Evolutionary conservation across 495 filamentous ascomycete species (phyloP), one percentile per base, ranked within the genome.

Genomic region (Filosporella fistucella): DNA sequence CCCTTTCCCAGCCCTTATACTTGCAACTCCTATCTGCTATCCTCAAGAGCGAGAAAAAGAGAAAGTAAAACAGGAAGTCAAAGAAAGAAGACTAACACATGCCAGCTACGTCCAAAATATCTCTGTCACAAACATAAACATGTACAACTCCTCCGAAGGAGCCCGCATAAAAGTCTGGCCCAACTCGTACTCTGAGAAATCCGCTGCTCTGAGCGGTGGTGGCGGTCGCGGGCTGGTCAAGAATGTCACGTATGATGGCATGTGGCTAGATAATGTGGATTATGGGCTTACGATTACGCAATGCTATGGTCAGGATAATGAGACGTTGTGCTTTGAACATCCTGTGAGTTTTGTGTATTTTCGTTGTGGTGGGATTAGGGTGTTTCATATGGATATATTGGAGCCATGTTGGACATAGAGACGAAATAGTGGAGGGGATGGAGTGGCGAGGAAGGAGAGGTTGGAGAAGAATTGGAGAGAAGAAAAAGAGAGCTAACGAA

Each of bases 111-210:
- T 85, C 4, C 63, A 80, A 59, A 77, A 84, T 45, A 51, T 84
- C 6, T 72, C 74, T 39, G 72, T 83, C 21, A 77, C 76, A 61
- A 85, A 84, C 55, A 71, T 83, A 52, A 75, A 69, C 51, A 83
- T 85, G 80, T 69, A 68, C 54, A 79, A 83, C 48, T 76, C 80
- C 7, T 73, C 72, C 4, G 72, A 84, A 51, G 80, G 80, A 39
- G 81, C 81, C 4, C 78, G 81, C 36, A 84, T 84, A 64, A 84
- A 85, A 63, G 78, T 81, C 51, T 83, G 79, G 79, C 77, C 79
- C 0, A 77, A 76, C 28, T 57, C 64, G 18, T 55, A 65, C n/a
- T 69, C 70, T 16, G 68, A 56, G 1, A 52, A 75, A 25, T 76
- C 71, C 4, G 68, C 65, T 16, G 74, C 78, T 45, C 68, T 82